A percentile compares a stretch with the other conserved stretches of the same genome.
Conservation (phyloP, 345 rosid species). For the Hibiscus syriacus region DNA sequence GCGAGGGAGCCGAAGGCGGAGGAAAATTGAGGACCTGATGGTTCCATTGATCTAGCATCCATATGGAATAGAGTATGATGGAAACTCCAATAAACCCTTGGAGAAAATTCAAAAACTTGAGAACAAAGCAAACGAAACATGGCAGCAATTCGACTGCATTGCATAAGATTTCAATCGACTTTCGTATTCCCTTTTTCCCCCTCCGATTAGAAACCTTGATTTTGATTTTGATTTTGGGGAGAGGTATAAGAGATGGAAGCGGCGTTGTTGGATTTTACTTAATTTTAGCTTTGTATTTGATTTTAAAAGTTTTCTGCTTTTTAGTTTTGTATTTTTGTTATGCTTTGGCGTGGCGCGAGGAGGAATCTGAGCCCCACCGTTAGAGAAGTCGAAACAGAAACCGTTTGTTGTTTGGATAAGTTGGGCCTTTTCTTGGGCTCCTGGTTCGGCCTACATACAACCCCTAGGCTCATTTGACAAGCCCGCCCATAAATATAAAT, state of each 20-base stretch:
- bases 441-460: neutral
- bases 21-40: conserved; percentile 37
- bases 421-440: neutral
- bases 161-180: neutral
- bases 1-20: conserved; percentile 35
- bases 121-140: conserved; percentile 28
- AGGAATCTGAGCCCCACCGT: no score
- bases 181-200: neutral
- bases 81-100: conserved; percentile 12
- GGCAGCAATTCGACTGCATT: conserved; percentile 73
- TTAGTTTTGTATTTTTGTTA: neutral
- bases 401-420: neutral
- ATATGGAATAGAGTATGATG: conserved; percentile 39
- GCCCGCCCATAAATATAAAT: neutral
- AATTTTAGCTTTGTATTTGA: neutral
- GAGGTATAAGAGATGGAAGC: neutral
- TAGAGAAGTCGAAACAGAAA: neutral
- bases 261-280: neutral
- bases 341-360: no score
- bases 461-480: neutral
- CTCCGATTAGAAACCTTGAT: conserved; percentile 1
- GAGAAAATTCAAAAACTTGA: conserved; percentile 12
- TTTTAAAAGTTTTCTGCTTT: no score
- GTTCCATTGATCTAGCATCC: conserved; percentile 84
- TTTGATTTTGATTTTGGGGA: neutral